Percentiles rank a stretch among this genome's conserved stretches.
These are phyloP conservation scores for Xanthoparmelia taractica DNA, from an alignment of 495 filamentous ascomycete genomes.

Conservation along the genomic window DNA sequence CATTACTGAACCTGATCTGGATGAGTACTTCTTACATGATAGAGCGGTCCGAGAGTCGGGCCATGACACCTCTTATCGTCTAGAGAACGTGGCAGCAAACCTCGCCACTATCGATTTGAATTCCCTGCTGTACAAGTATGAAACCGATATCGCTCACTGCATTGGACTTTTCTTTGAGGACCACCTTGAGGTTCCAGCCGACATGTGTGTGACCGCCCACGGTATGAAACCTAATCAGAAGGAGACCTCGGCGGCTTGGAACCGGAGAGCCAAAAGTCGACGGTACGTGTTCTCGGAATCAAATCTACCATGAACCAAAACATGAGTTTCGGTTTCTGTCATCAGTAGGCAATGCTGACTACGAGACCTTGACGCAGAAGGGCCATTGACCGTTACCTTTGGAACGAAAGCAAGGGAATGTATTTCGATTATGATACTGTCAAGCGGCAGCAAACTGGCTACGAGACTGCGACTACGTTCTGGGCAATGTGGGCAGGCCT, in stretches of 20 bases:
- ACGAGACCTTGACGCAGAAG: constrained; percentile 24
- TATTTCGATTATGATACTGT: constrained; percentile 93
- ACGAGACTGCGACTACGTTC: constrained; percentile 89
- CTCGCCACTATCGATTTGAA: constrained; percentile 91
- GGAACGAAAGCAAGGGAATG: constrained; percentile 85
- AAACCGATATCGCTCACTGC: constrained; percentile 76
- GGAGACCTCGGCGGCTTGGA: constrained; percentile 80
- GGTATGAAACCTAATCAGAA: constrained; percentile 51
- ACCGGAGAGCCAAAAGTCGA: constrained; percentile 77
- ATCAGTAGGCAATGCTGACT: neutral
- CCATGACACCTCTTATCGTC: constrained; percentile 89
- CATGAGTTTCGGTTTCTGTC: neutral
- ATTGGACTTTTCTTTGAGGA: constrained; percentile 78
- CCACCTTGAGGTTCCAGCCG: constrained; percentile 60
- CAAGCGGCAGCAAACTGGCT: constrained; percentile 65
- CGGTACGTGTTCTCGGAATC: constrained; percentile 32
- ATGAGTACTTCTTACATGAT: constrained; percentile 94
- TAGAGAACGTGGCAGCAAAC: constrained; percentile 79
- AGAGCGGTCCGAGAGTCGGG: constrained; percentile 89
- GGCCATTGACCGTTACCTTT: constrained; percentile 79
- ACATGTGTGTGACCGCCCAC: constrained; percentile 57
- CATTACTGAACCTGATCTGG: constrained; percentile 76
- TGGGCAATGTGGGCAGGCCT: constrained; percentile 95
- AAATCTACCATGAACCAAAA: neutral
- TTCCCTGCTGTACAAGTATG: constrained; percentile 89